Percentiles rank a stretch among this genome's conserved stretches.
Conservation (phyloP, 768 basidiomycete species). For the Rhodotorula graminis region DNA sequence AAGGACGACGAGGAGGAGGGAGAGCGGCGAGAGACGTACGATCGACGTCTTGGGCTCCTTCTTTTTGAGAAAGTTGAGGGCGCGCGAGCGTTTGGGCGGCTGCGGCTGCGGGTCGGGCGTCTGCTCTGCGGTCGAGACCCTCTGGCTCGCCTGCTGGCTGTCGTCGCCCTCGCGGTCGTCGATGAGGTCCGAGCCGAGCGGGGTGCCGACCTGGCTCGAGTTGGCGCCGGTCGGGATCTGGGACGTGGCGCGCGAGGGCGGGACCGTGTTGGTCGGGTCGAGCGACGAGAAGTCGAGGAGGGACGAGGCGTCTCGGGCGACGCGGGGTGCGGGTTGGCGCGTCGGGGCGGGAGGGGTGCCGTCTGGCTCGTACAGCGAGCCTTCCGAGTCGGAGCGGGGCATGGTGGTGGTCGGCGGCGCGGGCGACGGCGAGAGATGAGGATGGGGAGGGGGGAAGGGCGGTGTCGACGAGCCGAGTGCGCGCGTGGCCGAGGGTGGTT, state of each 20-base stretch:
- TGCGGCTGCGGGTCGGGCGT: constrained; percentile 11
- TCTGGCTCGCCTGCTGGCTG: too few species aligned
- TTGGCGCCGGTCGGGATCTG: constrained; percentile 2
- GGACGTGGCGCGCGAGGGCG: background rate
- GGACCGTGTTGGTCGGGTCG: background rate
- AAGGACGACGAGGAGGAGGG: background rate
- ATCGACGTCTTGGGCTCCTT: constrained; percentile 43
- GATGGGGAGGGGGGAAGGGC: background rate
- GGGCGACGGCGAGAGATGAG: background rate
- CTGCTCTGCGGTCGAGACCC: constrained; percentile 1
- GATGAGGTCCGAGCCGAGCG: too few species aligned
- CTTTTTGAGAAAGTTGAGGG: constrained; percentile 44
- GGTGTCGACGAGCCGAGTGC: too few species aligned
- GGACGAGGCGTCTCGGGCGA: background rate
- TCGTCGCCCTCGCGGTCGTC: constrained; percentile 2
- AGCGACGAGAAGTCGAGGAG: background rate
- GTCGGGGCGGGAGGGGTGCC: background rate
- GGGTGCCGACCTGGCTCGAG: constrained; percentile 15
- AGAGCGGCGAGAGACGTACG: background rate
- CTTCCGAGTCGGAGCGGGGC: background rate
- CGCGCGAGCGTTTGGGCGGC: constrained; percentile 7
- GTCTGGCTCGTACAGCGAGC: constrained; percentile 6
- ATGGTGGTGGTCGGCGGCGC: background rate
- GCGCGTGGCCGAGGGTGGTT: too few species aligned
- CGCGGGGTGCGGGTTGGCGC: background rate